A percentile compares a stretch with the other conserved stretches of the same genome.
Conservation (phyloP, 1,284 basidiomycete species). For the Coriolopsis trogii region DNA sequence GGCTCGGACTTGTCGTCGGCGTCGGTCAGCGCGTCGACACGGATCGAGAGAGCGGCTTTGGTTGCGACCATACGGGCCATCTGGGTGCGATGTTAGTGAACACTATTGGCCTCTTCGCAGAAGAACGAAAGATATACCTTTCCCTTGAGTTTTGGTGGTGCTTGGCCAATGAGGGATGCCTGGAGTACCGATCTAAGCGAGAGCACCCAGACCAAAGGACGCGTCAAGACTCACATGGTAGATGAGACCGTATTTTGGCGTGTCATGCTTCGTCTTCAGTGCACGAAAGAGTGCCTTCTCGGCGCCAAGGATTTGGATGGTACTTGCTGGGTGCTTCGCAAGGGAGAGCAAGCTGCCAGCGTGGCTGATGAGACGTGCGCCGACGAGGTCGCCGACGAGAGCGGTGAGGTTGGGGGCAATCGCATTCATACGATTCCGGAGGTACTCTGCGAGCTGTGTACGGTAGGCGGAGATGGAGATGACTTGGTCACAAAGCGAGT, state of each 20-base stretch:
- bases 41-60: slow-evolving; percentile 94
- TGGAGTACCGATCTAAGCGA: slow-evolving; percentile 36
- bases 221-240: slow-evolving; percentile 74
- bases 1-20: slow-evolving; percentile 88
- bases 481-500: slow-evolving; percentile 95
- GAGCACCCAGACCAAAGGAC: background rate
- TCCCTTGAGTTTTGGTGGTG: slow-evolving; percentile 97
- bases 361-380: slow-evolving; percentile 94
- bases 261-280: slow-evolving; percentile 98
- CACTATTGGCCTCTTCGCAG: background rate
- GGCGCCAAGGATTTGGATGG: slow-evolving; percentile 97
- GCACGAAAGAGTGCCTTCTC: slow-evolving; percentile 99
- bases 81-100: slow-evolving; percentile 38
- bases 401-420: slow-evolving; percentile 97
- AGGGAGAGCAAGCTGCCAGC: slow-evolving; percentile 93
- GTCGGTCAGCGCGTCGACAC: slow-evolving; percentile 95
- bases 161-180: slow-evolving; percentile 95
- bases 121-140: slow-evolving; percentile 64
- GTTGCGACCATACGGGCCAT: slow-evolving; percentile 99
- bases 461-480: slow-evolving; percentile 96
- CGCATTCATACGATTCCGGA: slow-evolving; percentile 96
- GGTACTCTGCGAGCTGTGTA: slow-evolving; percentile 91
- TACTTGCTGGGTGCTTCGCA: slow-evolving; percentile 97
- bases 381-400: slow-evolving; percentile 95
- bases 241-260: slow-evolving; percentile 97